Conservation (phyloP, 2,329 filamentous ascomycete genomes). For the Penicillium sp. region DNA sequence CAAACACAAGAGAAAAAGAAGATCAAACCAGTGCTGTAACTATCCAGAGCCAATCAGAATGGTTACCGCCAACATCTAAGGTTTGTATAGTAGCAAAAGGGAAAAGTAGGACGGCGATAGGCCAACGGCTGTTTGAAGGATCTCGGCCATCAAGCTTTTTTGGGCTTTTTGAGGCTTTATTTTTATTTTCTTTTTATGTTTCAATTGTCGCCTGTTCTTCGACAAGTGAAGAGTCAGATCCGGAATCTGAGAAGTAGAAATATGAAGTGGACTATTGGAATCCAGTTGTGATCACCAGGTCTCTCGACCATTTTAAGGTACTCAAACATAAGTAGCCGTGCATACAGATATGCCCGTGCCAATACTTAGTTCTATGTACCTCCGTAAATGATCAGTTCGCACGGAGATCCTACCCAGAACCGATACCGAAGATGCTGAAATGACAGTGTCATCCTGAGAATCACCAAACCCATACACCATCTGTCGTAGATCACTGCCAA, state of each 20-base stretch:
- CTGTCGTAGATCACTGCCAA: neutral
- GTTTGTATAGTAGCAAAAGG: constrained; percentile 9
- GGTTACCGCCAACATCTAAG: neutral
- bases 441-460: neutral
- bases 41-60: constrained; percentile 5
- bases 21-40: neutral
- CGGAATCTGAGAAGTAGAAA: neutral
- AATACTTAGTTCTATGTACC: neutral
- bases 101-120: neutral
- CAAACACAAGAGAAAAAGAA: neutral
- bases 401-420: neutral
- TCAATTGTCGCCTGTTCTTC: neutral
- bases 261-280: neutral
- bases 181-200: neutral
- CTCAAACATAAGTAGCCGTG: neutral
- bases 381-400: no score
- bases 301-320: neutral
- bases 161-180: neutral
- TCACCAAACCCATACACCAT: neutral
- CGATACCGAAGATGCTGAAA: neutral
- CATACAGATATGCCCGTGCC: neutral
- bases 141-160: neutral
- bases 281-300: neutral
- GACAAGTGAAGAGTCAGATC: neutral
- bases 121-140: neutral